A percentile compares a stretch with the other conserved stretches of the same genome.
Conservation (phyloP, 2,329 filamentous ascomycete species). For the Dothidotthia symphoricarpi region DNA sequence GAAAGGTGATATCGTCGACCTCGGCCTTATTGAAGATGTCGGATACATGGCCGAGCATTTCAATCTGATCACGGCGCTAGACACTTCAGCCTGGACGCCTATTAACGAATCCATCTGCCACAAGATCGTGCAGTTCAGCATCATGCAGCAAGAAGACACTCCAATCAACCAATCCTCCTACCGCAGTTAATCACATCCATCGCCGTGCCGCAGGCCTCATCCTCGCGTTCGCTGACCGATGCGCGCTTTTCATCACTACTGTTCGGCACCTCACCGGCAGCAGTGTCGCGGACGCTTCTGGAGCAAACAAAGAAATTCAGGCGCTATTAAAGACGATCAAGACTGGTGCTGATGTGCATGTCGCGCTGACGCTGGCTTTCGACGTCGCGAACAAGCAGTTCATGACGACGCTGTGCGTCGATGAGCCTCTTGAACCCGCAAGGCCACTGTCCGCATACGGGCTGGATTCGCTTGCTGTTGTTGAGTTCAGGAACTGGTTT, state of each 20-base stretch:
- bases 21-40: constrained; percentile 10
- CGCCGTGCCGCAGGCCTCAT: not conserved
- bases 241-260: constrained; percentile 5
- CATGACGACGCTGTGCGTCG: constrained; percentile 1
- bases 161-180: not conserved
- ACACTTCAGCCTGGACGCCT: constrained; percentile 2
- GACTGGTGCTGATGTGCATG: not conserved
- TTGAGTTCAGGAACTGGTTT: constrained; percentile 21
- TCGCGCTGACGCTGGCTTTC: not conserved
- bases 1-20: constrained; percentile 21
- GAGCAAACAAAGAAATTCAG: not conserved
- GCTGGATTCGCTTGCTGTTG: constrained; percentile 18
- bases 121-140: constrained; percentile 8
- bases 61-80: not conserved
- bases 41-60: constrained; percentile 20
- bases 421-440: constrained; percentile 7
- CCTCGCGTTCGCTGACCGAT: not conserved
- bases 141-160: constrained; percentile 11
- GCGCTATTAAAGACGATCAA: not conserved
- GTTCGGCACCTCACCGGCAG: not conserved
- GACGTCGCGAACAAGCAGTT: not conserved
- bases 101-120: constrained; percentile 15
- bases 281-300: not conserved
- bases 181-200: constrained; percentile 13
- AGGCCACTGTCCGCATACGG: constrained; percentile 16